Evolutionary conservation across 148 eudicot genomes (phyloP).

Genomic region (Rhododendron kiyosumense): DNA sequence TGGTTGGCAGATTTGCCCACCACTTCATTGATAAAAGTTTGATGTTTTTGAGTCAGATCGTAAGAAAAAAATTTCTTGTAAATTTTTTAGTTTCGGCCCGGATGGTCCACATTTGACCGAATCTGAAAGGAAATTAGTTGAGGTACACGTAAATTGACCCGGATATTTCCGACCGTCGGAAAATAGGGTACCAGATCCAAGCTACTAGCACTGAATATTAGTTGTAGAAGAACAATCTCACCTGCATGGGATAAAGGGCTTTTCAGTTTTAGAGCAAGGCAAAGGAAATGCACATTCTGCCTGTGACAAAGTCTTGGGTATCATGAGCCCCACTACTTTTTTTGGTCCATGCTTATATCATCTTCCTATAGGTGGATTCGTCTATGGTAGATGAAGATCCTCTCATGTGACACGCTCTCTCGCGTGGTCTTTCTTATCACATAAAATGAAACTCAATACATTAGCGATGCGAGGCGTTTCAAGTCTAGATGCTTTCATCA

Average conservation of each 20-base stretch:
- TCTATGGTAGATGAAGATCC: background rate
- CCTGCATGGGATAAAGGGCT: background rate
- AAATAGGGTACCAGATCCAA: background rate
- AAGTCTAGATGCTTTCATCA: no score
- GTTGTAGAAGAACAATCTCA: background rate
- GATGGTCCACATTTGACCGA: fast-evolving
- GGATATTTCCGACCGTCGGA: background rate
- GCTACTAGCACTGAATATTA: background rate
- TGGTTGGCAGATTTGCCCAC: background rate
- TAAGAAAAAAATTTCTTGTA: no score
- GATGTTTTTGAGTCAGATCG: background rate
- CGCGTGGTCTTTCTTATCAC: background rate
- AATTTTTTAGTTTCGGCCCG: no score
- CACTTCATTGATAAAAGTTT: no score
- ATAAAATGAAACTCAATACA: no score
- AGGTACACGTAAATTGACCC: no score
- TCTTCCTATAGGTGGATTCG: background rate
- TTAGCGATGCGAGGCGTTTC: background rate
- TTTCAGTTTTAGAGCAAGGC: background rate
- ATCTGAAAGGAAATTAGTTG: no score
- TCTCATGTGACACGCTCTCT: background rate
- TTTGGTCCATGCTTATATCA: background rate
- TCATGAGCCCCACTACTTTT: background rate
- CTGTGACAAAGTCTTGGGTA: background rate
- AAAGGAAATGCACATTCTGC: background rate